Evolutionary conservation across 306 rosid genomes (phyloP), one percentile per base, ranked within the genome.

Genomic region (Prunus kanzakura): DNA sequence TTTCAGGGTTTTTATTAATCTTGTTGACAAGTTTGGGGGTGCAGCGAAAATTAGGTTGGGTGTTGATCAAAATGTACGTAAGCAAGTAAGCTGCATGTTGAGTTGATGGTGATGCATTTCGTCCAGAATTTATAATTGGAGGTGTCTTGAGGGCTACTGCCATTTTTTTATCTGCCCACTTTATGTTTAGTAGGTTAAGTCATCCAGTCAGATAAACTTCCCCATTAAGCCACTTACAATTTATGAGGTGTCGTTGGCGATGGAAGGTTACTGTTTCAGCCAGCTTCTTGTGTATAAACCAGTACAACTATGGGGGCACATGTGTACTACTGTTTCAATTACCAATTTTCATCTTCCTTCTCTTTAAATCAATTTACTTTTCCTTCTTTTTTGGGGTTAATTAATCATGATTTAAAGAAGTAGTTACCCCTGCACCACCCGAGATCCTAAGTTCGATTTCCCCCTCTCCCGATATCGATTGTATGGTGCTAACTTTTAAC

Each of bases 41-140:
- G 29, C 70, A 72, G 22, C 71, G 51, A 10, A 30, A 84, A 85
- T 87, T 89, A 87, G 96, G 93, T 90, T 82, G 84, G 91, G 74
- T 76, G 93, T 93, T 91, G 87, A 89, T 82, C 90, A 76, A 84
- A 80, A 56, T 29, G 32, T 70, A 82, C 79, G 80, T 66, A 52
- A 69, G 84, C 72, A 27, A 13, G 29, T 22, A 22, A 41, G 35
- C 22, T 71, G 2, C 19, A 27, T 38, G 41, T 32, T 0, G 27
- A 25, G 27, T 25, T 25, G 4, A 30, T 46, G 45, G 27, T 43
- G 5, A 9, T 55, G 54, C 18, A 8, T 38, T 30, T 1, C 2
- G 49, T 55, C 12, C 32, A 12, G 1, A 7, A 3, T 52, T 20
- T 20, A 35, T 5, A 23, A 23, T 22, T 57, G 3, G 63, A 6